phyloP scores from a whole-genome alignment of 2,329 filamentous ascomycete species.

The Amesomyces nigricolor region DNA sequence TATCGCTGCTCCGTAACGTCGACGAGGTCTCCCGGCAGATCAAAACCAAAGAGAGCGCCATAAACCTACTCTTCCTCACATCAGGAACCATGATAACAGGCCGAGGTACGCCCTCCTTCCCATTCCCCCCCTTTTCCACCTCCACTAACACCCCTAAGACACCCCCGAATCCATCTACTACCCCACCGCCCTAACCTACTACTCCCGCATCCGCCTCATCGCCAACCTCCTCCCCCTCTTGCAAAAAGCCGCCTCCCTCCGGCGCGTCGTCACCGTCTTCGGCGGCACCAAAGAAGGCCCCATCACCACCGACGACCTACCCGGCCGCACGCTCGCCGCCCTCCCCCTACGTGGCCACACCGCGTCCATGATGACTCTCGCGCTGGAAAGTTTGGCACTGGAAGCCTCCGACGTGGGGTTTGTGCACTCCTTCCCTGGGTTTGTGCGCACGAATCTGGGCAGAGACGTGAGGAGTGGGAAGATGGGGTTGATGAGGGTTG shows the following conservation, averaged over 20 bases:
- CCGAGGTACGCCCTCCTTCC: conserved; percentile 21
- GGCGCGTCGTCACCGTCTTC: conserved; percentile 31
- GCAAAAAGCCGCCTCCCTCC: conserved; percentile 17
- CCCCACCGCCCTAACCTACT: conserved; percentile 30
- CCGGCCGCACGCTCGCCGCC: conserved; percentile 26
- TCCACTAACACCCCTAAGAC: conserved; percentile 18
- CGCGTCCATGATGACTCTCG: conserved; percentile 28
- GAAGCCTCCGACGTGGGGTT: conserved; percentile 26
- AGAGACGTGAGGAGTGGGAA: neutral
- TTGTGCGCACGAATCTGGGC: conserved; percentile 27
- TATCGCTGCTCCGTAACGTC: conserved; percentile 23
- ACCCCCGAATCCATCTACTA: conserved; percentile 32
- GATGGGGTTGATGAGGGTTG: neutral
- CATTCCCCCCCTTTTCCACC: neutral
- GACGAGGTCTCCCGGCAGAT: conserved; percentile 15
- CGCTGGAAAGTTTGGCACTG: conserved; percentile 36
- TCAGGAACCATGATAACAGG: conserved; percentile 23
- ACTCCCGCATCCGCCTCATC: conserved; percentile 29
- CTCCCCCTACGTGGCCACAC: conserved; percentile 35
- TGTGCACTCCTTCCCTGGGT: conserved; percentile 30
- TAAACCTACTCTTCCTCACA: conserved; percentile 30
- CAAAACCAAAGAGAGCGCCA: conserved; percentile 15
- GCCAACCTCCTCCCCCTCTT: conserved; percentile 32
- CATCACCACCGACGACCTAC: conserved; percentile 28
- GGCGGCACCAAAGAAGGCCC: conserved; percentile 29